Evolutionary conservation across 2,329 filamentous ascomycete species (phyloP).

Genomic region (Myrmaecium sp.): DNA sequence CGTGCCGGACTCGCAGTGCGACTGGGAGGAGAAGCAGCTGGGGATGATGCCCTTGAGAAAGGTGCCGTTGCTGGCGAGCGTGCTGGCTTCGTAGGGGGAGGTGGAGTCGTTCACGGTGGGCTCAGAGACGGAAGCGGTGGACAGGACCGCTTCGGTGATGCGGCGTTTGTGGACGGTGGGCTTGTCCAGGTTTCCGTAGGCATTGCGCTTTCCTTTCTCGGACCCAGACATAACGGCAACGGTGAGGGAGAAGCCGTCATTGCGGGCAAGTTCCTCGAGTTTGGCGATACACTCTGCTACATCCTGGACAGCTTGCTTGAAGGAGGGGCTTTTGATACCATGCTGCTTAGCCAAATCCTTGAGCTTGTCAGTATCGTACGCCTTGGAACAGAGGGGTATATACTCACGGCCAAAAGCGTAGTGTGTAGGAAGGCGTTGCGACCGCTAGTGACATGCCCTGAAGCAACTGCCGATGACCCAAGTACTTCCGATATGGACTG

Average conservation of each 20-base stretch:
- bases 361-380: too few species aligned
- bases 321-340: too few species aligned
- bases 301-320: too few species aligned
- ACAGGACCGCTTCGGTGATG: conserved; percentile 4
- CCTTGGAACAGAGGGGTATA: too few species aligned
- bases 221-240: conserved; percentile 20
- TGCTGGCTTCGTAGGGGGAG: conserved; percentile 9
- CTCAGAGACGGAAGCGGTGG: conserved; percentile 3
- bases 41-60: conserved; percentile 40
- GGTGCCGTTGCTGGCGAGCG: conserved; percentile 11
- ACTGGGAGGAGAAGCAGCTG: conserved; percentile 55
- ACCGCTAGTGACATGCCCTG: too few species aligned
- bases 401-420: too few species aligned
- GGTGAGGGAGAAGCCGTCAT: conserved; percentile 13
- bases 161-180: conserved; percentile 18
- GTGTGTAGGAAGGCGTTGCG: too few species aligned
- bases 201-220: conserved; percentile 13
- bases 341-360: too few species aligned
- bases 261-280: conserved; percentile 1
- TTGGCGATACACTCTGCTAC: too few species aligned
- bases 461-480: too few species aligned
- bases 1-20: conserved; percentile 53
- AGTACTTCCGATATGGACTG: too few species aligned
- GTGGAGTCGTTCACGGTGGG: conserved; percentile 11
- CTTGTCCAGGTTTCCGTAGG: conserved; percentile 15